Conservation (phyloP, 169 alveolate genomes). For the Plasmodium vivax region DNA sequence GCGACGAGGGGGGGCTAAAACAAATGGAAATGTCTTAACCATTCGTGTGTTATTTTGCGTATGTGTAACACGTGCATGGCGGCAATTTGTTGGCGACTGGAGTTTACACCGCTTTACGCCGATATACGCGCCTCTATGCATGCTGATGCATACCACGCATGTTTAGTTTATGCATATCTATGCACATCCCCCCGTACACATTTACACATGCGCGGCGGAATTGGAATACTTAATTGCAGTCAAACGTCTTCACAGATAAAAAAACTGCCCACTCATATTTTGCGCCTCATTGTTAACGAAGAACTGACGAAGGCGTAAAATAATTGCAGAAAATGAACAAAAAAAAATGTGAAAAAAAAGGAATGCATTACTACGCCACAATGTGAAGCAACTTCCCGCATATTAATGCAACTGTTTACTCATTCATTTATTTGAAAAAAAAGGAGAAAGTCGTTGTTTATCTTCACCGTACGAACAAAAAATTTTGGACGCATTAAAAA, state of each 20-base stretch:
- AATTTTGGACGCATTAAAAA: constrained; percentile 6
- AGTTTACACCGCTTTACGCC: neutral
- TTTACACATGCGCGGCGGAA: neutral
- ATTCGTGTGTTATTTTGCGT: neutral
- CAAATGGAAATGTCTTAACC: constrained; percentile 39
- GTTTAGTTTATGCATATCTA: constrained; percentile 2
- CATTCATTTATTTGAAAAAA: neutral
- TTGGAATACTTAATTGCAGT: neutral
- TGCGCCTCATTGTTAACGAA: neutral
- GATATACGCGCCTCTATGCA: constrained; percentile 1
- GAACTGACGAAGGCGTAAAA: neutral
- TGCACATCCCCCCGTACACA: constrained; percentile 4
- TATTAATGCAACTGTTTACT: neutral
- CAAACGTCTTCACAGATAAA: constrained; percentile 9
- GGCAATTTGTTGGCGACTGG: neutral
- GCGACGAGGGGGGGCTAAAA: constrained; percentile 2
- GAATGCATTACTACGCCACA: constrained; percentile 4
- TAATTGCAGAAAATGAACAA: neutral
- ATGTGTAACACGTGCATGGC: neutral
- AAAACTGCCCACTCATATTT: neutral
- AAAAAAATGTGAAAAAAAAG: neutral
- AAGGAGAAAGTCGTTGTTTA: neutral
- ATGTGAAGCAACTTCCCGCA: neutral
- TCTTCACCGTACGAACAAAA: neutral
- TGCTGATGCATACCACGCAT: neutral